phyloP scores from a whole-genome alignment of 2,329 filamentous ascomycete species.

The Coniochaeta ligniaria region DNA sequence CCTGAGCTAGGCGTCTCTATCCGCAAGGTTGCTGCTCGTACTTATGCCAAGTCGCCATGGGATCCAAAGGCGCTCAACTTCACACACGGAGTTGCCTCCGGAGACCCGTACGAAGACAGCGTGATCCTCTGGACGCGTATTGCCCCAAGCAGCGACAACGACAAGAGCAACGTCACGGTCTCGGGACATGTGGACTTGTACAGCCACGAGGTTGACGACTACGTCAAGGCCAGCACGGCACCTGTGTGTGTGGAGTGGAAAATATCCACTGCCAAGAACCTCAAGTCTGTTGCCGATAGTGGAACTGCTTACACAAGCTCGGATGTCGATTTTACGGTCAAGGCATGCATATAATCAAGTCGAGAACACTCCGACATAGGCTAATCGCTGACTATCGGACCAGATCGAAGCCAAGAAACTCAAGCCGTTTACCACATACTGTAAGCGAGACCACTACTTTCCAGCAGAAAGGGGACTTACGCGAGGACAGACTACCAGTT shows the following conservation, averaged over 20 bases:
- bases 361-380: not conserved
- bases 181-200: conserved; percentile 30
- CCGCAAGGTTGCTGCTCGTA: conserved; percentile 47
- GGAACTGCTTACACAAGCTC: conserved; percentile 62
- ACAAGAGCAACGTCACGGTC: conserved; percentile 35
- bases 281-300: conserved; percentile 35
- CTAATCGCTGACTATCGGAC: not conserved
- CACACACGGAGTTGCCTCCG: conserved; percentile 49
- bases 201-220: conserved; percentile 33
- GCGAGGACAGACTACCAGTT: conserved; percentile 51
- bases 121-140: conserved; percentile 44
- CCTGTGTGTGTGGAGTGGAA: conserved; percentile 64
- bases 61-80: conserved; percentile 42
- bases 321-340: conserved; percentile 70
- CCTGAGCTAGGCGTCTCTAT: conserved; percentile 48
- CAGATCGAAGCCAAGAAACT: conserved; percentile 59
- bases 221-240: conserved; percentile 42
- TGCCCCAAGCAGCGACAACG: conserved; percentile 33
- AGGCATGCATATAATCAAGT: conserved; percentile 32
- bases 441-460: conserved; percentile 8
- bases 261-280: conserved; percentile 40
- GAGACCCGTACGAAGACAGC: conserved; percentile 41
- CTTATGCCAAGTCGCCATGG: conserved; percentile 31
- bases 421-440: conserved; percentile 58
- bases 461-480: not conserved